Conservation (phyloP, 352 stramenopile genomes). For the Elongisporangium undulatum region DNA sequence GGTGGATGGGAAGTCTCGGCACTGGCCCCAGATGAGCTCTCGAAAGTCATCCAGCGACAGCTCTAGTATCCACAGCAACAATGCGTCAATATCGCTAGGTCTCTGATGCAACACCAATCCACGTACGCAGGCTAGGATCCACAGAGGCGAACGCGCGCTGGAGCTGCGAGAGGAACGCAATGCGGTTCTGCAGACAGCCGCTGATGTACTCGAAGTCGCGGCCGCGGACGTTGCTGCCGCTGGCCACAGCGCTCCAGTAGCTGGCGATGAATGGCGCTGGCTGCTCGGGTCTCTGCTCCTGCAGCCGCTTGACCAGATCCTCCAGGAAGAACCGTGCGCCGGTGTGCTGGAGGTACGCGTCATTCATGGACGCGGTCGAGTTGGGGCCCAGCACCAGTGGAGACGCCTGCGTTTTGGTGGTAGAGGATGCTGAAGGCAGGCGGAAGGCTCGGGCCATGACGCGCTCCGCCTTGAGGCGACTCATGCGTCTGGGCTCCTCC, state of each 20-base stretch:
- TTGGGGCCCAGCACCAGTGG: not conserved
- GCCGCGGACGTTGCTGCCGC: constrained; percentile 31
- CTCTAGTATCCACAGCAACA: constrained; percentile 13
- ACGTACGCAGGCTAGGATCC: constrained; percentile 33
- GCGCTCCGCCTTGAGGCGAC: constrained; percentile 36
- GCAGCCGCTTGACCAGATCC: constrained; percentile 44
- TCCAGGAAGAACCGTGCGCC: constrained; percentile 52
- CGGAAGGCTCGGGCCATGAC: constrained; percentile 34
- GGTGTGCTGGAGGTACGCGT: constrained; percentile 50
- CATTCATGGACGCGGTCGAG: constrained; percentile 9
- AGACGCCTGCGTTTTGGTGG: not conserved
- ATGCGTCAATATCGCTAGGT: not conserved
- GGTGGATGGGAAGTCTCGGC: constrained; percentile 35
- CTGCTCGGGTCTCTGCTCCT: constrained; percentile 40
- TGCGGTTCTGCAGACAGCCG: constrained; percentile 46
- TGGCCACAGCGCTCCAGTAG: constrained; percentile 34
- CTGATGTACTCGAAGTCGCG: constrained; percentile 48
- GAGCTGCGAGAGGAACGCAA: constrained; percentile 38
- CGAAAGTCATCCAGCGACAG: constrained; percentile 53
- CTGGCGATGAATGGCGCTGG: constrained; percentile 29
- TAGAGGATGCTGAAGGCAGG: constrained; percentile 9
- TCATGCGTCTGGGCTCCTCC: constrained; percentile 13
- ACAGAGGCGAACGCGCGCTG: constrained; percentile 32
- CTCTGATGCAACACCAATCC: not conserved
- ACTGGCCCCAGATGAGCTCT: constrained; percentile 54